Conservation (phyloP, 306 rosid genomes). For the Glycyrrhiza uralensis region DNA sequence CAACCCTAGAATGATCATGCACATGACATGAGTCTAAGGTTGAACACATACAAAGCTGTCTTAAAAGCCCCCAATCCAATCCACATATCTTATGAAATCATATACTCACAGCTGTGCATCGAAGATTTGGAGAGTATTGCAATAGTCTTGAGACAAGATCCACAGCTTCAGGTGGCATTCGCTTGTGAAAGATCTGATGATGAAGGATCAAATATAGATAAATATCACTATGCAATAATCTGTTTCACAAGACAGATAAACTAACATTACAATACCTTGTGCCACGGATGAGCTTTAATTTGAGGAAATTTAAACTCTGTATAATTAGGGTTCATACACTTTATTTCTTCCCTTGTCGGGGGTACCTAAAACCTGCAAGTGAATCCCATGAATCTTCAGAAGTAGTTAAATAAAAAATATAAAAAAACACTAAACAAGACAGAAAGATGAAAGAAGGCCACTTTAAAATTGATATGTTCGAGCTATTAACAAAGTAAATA, state of each 20-base stretch:
- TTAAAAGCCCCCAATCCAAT: background rate
- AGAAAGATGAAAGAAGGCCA: background rate
- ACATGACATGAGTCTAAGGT: background rate
- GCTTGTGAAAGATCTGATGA: slow-evolving; percentile 79
- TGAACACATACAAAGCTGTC: background rate
- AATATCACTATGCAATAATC: background rate
- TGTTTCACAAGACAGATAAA: background rate
- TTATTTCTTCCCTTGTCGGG: slow-evolving; percentile 99
- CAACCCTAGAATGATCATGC: background rate
- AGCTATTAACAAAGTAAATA: background rate
- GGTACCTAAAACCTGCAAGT: slow-evolving; percentile 87
- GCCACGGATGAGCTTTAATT: slow-evolving; percentile 97
- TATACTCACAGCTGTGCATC: slow-evolving; percentile 86
- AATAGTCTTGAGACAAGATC: slow-evolving; percentile 93
- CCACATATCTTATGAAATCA: background rate
- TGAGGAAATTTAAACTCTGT: slow-evolving; percentile 92
- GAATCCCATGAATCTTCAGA: slow-evolving; percentile 7
- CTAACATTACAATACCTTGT: slow-evolving; percentile 57
- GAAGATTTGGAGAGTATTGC: slow-evolving; percentile 92
- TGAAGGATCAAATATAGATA: slow-evolving; percentile 3
- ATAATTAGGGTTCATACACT: slow-evolving; percentile 95
- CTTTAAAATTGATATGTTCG: background rate
- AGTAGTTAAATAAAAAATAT: background rate
- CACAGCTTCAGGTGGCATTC: slow-evolving; percentile 95
- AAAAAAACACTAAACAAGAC: background rate